These are phyloP conservation scores for Blastomyces gilchristii DNA, from an alignment of 2,329 filamentous ascomycete genomes.

Conservation along the genomic window DNA sequence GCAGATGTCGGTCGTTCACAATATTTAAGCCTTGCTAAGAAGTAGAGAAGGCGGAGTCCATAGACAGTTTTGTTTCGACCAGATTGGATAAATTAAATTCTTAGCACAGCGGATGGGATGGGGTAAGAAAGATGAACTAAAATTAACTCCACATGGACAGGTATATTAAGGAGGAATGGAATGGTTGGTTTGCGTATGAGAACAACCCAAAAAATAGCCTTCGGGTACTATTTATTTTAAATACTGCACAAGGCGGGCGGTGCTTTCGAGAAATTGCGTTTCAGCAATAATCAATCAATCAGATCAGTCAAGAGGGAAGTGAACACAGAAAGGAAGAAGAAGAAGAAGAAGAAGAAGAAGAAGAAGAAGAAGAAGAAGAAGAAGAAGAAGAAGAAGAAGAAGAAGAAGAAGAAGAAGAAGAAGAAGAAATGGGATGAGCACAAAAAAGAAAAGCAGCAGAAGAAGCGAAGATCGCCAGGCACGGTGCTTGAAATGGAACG, in stretches of 20 bases:
- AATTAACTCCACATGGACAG: background rate
- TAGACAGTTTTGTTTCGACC: background rate
- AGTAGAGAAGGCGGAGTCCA: conserved; percentile 3
- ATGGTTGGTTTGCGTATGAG: background rate
- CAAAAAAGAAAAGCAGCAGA: background rate
- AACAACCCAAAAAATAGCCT: no score
- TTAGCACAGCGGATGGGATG: background rate
- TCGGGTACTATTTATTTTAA: no score
- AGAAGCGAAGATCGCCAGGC: background rate
- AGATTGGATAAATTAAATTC: background rate
- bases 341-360: background rate
- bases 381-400: background rate
- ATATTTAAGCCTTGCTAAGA: background rate
- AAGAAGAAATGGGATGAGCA: background rate
- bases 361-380: background rate
- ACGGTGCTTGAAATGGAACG: background rate
- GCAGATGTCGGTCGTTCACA: background rate
- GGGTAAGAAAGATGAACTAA: background rate
- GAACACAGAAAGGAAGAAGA: background rate
- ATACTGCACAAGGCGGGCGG: background rate
- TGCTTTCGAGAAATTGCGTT: background rate
- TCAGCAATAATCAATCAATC: background rate
- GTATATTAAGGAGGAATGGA: background rate
- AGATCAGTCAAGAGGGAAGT: background rate
- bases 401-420: no score